A percentile compares a stretch with the other conserved stretches of the same genome.
Conservation (phyloP, 2,329 filamentous ascomycete species). For the Dactylellina sp. region DNA sequence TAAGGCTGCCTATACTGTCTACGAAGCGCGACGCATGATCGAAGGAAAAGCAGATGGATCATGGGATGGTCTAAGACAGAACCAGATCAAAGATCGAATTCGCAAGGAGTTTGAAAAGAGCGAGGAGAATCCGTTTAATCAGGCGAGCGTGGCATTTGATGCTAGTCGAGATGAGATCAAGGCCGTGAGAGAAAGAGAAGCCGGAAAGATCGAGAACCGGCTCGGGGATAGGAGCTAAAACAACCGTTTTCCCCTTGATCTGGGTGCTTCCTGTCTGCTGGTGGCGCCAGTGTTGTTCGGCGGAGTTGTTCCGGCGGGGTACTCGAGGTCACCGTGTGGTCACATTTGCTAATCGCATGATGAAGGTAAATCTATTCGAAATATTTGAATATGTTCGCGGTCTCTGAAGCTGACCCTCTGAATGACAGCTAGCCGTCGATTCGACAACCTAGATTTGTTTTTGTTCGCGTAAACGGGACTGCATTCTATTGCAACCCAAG, state of each 20-base stretch:
- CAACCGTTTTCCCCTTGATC: too few relatives aligned
- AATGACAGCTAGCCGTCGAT: too few relatives aligned
- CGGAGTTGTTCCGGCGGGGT: too few relatives aligned
- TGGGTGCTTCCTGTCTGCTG: background rate
- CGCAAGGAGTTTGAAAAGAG: conserved; percentile 94
- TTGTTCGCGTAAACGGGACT: too few relatives aligned
- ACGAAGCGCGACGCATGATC: conserved; percentile 80
- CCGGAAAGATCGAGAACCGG: conserved; percentile 78
- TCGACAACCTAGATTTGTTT: too few relatives aligned
- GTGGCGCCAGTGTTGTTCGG: too few relatives aligned
- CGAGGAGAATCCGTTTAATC: conserved; percentile 95
- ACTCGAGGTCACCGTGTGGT: too few relatives aligned
- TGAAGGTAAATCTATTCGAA: too few relatives aligned
- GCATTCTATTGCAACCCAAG: too few relatives aligned
- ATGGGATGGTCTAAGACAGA: conserved; percentile 77
- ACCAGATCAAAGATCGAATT: conserved; percentile 86
- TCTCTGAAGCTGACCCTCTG: too few relatives aligned
- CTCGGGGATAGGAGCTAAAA: conserved; percentile 64
- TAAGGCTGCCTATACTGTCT: conserved; percentile 85
- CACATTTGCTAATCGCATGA: too few relatives aligned
- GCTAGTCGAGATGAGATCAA: conserved; percentile 80
- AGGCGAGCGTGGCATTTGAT: conserved; percentile 78
- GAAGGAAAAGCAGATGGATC: conserved; percentile 87
- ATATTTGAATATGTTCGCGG: too few relatives aligned
- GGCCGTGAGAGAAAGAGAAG: conserved; percentile 75